A percentile compares a stretch with the other conserved stretches of the same genome.
phyloP scores from a whole-genome alignment of 164 flowering plant genomes.

The Dillenia turbinata region DNA sequence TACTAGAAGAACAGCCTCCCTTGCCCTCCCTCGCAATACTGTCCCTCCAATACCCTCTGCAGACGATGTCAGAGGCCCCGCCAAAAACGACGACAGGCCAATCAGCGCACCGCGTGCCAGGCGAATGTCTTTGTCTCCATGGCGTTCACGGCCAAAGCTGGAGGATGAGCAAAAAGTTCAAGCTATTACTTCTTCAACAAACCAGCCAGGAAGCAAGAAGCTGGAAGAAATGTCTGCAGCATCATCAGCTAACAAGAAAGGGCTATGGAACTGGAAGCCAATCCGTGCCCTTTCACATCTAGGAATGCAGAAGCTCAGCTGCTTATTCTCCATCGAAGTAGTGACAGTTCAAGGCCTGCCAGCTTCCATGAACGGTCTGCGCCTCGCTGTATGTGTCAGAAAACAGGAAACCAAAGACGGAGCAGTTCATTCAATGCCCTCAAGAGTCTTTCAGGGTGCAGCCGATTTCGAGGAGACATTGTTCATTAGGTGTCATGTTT shows the following conservation, averaged over 20 bases:
- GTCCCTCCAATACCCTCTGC: constrained; percentile 33
- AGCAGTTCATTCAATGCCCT: constrained; percentile 90
- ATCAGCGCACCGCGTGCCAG: constrained; percentile 36
- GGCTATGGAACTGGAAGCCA: constrained; percentile 94
- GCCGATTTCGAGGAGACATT: constrained; percentile 95
- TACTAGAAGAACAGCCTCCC: constrained; percentile 68
- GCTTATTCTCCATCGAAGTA: constrained; percentile 86
- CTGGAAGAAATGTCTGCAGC: constrained; percentile 19
- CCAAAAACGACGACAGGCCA: constrained; percentile 16
- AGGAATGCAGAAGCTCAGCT: constrained; percentile 74
- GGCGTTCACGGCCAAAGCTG: constrained; percentile 71
- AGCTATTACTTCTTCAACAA: neutral
- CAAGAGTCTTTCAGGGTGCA: constrained; percentile 76
- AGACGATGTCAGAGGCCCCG: constrained; percentile 11
- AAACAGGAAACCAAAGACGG: constrained; percentile 91
- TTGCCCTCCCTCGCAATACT: constrained; percentile 61
- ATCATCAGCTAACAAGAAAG: constrained; percentile 48
- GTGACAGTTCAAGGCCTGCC: constrained; percentile 74
- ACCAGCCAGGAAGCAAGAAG: constrained; percentile 12
- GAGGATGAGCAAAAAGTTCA: constrained; percentile 22
- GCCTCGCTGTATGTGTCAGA: constrained; percentile 71
- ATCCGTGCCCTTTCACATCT: constrained; percentile 76
- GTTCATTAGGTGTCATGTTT: constrained; percentile 71
- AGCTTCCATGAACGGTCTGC: constrained; percentile 90
- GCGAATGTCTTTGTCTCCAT: constrained; percentile 82